These are phyloP conservation scores for Collybia sordida DNA, from an alignment of 768 basidiomycete genomes.

Conservation along the genomic window DNA sequence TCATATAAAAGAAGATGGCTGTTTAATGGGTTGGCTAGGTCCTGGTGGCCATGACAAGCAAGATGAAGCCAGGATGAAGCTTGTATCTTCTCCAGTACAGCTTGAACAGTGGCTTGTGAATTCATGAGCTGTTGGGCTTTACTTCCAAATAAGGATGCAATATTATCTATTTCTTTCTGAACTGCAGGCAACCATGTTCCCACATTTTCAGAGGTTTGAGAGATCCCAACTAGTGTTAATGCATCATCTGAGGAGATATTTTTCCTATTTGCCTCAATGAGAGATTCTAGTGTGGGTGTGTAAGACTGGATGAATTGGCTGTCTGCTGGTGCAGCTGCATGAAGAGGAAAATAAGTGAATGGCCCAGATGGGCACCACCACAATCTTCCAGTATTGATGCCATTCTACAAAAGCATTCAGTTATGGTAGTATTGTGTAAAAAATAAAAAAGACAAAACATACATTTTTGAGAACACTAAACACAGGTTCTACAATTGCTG, in stretches of 20 bases:
- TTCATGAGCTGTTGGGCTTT: not conserved
- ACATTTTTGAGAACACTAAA: not conserved
- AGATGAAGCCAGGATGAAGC: constrained; percentile 24
- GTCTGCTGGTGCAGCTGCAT: too few relatives aligned
- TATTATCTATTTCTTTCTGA: not conserved
- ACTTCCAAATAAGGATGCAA: not conserved
- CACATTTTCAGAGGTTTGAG: too few relatives aligned
- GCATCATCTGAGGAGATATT: constrained; percentile 19
- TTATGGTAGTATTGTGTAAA: too few relatives aligned
- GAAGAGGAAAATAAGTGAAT: too few relatives aligned
- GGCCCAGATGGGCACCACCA: too few relatives aligned
- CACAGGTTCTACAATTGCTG: constrained; percentile 17
- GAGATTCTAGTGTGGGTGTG: too few relatives aligned
- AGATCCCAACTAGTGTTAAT: too few relatives aligned
- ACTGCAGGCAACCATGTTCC: not conserved
- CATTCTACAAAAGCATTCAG: not conserved
- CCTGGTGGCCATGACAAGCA: constrained; percentile 27
- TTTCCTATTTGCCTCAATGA: constrained; percentile 16
- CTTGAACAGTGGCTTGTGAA: constrained; percentile 4
- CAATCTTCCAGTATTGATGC: not conserved
- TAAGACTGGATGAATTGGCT: too few relatives aligned
- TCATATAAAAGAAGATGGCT: not conserved
- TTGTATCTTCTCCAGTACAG: constrained; percentile 11
- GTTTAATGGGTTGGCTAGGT: constrained; percentile 6
- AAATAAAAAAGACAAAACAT: too few relatives aligned